Base-by-base conservation (phyloP, 176 grass and related monocot genomes). In the Aegilops sharonensis region DNA sequence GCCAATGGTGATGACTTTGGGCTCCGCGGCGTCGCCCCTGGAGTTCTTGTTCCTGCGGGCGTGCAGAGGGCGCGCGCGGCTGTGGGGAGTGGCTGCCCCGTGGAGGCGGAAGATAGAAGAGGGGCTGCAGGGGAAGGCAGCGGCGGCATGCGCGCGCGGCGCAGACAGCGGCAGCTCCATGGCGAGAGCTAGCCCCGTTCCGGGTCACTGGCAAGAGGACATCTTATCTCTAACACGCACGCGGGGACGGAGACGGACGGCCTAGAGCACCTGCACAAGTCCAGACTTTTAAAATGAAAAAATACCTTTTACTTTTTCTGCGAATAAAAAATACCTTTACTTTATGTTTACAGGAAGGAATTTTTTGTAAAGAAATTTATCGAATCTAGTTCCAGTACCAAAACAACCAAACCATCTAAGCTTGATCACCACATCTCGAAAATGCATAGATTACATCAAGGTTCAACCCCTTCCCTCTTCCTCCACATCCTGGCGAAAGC, bases 81-180 rank as follows among this genome's bases (percentile, higher is more conserved):
- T 23, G 42, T 8, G 50, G 3, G 65, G 10, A 13, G 27, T 4
- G 71, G 4, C 5, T 27, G 64, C 48, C 11, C 47, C 0, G 5
- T 17, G 84, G 24, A 72, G 42, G 0, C 56, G 57, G 9, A 47
- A 57, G 79, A 64, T 24, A 25, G 25, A 48, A 5, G 80, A 36
- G 56, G 80, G 27, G 80, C 11, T 37, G 68, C 75, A 14, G 81
- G 68, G 63, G 76, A 70, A 59, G n/a, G 59, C 21, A 32, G 68
- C 81, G 66, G 80, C 29, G 65, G 78, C 69, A 29, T 34, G 78
- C 42, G 83, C 54, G 4, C 32, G 80, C 31, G 85, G 31, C 20
- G 42, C 80, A 77, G 75, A 57, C 47, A 76, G 75, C 81, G 61
- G 89, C 81, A 81, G 89, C 89, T 87, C 89, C 85, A 90, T 87